These are phyloP conservation scores for Gynochthodes officinalis DNA, from an alignment of 257 asterid genomes.

Conservation along the genomic window DNA sequence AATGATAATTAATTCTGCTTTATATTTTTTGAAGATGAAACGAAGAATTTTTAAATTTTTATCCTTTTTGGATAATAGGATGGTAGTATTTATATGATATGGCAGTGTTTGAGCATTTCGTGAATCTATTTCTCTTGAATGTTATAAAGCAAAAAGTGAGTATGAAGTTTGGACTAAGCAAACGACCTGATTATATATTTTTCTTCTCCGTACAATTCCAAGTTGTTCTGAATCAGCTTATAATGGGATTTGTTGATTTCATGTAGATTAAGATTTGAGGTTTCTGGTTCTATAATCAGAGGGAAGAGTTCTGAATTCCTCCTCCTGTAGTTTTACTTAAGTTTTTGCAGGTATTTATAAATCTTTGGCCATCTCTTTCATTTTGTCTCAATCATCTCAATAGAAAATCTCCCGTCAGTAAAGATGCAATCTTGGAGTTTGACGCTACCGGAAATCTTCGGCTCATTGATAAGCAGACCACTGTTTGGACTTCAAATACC, in stretches of 20 bases:
- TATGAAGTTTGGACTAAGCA: no score
- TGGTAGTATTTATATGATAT: no score
- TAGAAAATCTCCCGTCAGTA: slow-evolving; percentile 80
- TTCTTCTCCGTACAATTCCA: background rate
- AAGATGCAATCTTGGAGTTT: slow-evolving; percentile 67
- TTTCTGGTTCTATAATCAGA: background rate
- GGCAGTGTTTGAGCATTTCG: background rate
- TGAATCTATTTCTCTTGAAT: background rate
- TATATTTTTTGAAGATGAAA: no score
- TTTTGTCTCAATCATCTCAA: slow-evolving; percentile 68
- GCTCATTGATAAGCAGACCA: slow-evolving; percentile 42
- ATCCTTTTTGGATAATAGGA: no score
- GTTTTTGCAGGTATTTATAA: slow-evolving; percentile 45
- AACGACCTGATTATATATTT: no score
- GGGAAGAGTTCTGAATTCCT: slow-evolving; percentile 20
- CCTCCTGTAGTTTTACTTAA: slow-evolving; percentile 37
- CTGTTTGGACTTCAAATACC: slow-evolving; percentile 81
- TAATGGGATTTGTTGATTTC: background rate
- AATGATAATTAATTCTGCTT: no score
- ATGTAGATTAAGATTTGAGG: background rate
- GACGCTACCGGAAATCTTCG: slow-evolving; percentile 56
- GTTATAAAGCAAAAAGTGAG: no score
- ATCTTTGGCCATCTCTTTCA: slow-evolving; percentile 45
- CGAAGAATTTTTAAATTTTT: no score
- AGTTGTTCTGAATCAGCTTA: background rate